These are phyloP conservation scores for Tetrapyrgos nigripes DNA, from an alignment of 1,284 basidiomycete species.

Conservation along the genomic window DNA sequence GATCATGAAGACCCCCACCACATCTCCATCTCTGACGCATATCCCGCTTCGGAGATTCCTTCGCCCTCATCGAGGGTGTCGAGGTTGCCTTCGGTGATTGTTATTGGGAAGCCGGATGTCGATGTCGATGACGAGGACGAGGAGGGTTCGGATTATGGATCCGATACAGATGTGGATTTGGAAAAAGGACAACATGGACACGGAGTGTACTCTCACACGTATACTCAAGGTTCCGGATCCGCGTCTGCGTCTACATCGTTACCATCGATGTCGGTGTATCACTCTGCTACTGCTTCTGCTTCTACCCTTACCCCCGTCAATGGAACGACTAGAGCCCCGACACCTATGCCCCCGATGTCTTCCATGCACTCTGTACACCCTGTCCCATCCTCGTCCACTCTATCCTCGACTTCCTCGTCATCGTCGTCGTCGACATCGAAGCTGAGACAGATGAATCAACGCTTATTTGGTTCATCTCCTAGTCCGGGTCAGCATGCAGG, in stretches of 20 bases:
- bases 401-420: too few species aligned
- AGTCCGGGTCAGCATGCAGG: not conserved
- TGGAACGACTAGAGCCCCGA: not conserved
- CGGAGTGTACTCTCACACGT: not conserved
- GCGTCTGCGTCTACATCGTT: not conserved
- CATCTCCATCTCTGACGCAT: slow-evolving; percentile 11
- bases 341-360: not conserved
- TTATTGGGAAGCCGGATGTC: not conserved
- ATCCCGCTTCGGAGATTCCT: slow-evolving; percentile 1
- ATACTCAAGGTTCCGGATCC: not conserved
- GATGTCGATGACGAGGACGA: too few species aligned
- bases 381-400: not conserved
- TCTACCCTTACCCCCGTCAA: not conserved
- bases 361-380: not conserved
- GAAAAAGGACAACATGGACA: too few species aligned
- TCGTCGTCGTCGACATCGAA: too few species aligned
- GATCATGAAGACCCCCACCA: not conserved
- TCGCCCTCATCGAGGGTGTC: not conserved
- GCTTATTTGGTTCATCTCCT: not conserved
- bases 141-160: too few species aligned
- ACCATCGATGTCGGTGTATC: not conserved
- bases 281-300: not conserved
- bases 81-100: not conserved
- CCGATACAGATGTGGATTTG: too few species aligned
- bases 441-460: too few species aligned